Base-by-base conservation (phyloP, 805 yeast genomes). In the Saccharomycopsis fermentans region DNA sequence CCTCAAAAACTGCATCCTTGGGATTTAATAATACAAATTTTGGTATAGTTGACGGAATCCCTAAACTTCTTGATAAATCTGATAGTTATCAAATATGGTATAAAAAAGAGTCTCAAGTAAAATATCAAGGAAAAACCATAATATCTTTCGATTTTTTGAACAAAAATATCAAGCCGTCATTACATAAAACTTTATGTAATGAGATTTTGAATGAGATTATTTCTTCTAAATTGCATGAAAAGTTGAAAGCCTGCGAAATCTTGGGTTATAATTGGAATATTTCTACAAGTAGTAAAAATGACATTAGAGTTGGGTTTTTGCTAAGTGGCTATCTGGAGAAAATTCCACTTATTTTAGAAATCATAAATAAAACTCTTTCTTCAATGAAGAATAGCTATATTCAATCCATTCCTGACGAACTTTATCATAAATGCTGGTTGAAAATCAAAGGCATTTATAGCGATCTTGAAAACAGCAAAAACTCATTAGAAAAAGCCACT, bases 221-320 rank as follows among this genome's bases (percentile, higher is more conserved):
- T 3, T 80, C 76, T 26, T 64, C 67, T 1, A 66, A 68, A 14
- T 64, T 85, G 0, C 68, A 75, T 26, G 67, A 71, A 4, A 60
- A 62, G 4, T 63, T 86, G 1, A 86, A 85, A 65, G 77, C 80
- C 1, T 75, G 83, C 0, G 80, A 82, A 58, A 66, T 74, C n/a
- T 59, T 83, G 9, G 82, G 83, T 1, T 83, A 76, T 64, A 66
- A 78, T 0, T 86, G 86, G 80, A 82, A 80, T 19, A 61, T 86
- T 0, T 71, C 69, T 39, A 79, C 89, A 0, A 80, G 84, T 3
- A 60, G 73, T 14, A 79, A 78, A 62, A 84, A 87, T 4, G 81
- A 77, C 55, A 74, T 77, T 0, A 78, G 84, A 6, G 65, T 86
- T 6, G 68, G 77, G 0, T 64, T 86, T n/a, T 77, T 77, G 3